Base-by-base conservation (phyloP, 352 stramenopile genomes). In the Phytopythium oedochilum region DNA sequence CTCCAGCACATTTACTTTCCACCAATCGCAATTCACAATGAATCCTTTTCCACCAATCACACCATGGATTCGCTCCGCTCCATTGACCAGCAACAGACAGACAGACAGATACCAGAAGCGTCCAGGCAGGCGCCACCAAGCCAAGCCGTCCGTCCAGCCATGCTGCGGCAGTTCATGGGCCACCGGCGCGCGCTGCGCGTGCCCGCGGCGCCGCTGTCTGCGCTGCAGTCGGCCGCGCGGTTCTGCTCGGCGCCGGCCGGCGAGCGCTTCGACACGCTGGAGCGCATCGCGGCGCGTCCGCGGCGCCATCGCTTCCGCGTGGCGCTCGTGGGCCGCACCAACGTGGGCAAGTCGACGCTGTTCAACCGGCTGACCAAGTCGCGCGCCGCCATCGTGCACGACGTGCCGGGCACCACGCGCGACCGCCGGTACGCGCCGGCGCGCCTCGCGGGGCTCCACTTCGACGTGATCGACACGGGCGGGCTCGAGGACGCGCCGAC, bases 261-360 rank as follows among this genome's bases (percentile, higher is more conserved):
- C 18, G 55, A 58, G 38, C 64, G 61, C 38, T 47, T 80, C 9
- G 66, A 61, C 48, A 64, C 61, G 48, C 59, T 81, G 26, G 65
- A 78, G 59, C 68, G 65, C 15, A 59, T 81, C 40, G 63, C 60
- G 17, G 65, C 66, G 45, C 59, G 35, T 1, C 61, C 70, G 25
- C 28, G 43, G 17, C 76, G 80, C 55, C 70, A 80, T 23, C 82
- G 77, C 10, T 84, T 92, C 35, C 81, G 81, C 28, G 71, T 93
- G 23, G 83, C 81, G 36, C 79, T 93, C 28, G 83, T 93, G n/a
- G 83, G 83, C 1, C 78, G 83, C 45, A 91, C 83, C 22, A 93
- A 93, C 63, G 81, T 93, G 38, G 83, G 83, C 54, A 93, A 93
- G 62, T 91, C 81, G 42, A 93, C 83, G 63, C 79, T 93, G 26